Evolutionary conservation across 805 yeast genomes (phyloP).

Genomic region (Yarrowia porcina): DNA sequence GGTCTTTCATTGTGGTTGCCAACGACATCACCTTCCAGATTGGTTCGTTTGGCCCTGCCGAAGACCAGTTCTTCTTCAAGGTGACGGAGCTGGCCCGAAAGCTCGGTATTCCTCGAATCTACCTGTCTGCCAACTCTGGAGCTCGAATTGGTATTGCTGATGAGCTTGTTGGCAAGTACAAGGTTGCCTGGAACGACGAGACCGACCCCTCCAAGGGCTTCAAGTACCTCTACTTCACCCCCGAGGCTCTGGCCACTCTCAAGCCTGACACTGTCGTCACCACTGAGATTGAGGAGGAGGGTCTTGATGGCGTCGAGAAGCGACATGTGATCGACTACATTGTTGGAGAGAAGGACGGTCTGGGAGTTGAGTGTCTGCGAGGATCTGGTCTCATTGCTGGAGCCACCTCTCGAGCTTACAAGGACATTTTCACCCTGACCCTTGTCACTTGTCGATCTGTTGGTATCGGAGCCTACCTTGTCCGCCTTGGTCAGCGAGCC

Average conservation of each 20-base stretch:
- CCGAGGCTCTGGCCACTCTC: constrained; percentile 49
- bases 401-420: constrained; percentile 95
- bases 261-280: constrained; percentile 41
- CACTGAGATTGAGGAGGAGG: constrained; percentile 78
- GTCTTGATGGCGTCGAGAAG: constrained; percentile 49
- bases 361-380: constrained; percentile 97
- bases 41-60: constrained; percentile 98
- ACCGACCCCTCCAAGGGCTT: constrained; percentile 79
- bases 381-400: constrained; percentile 99
- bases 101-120: constrained; percentile 91
- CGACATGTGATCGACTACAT: constrained; percentile 79
- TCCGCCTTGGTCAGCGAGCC: constrained; percentile 97
- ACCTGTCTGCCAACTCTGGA: constrained; percentile 97
- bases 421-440: constrained; percentile 96
- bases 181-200: constrained; percentile 89
- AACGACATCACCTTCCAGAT: constrained; percentile 97
- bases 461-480: constrained; percentile 99
- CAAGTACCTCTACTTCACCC: constrained; percentile 76
- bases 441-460: constrained; percentile 99
- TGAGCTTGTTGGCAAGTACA: constrained; percentile 82
- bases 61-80: constrained; percentile 85
- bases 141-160: constrained; percentile 99
- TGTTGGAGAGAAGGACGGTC: constrained; percentile 91
- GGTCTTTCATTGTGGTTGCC: constrained; percentile 88
- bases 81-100: constrained; percentile 89